These are phyloP conservation scores for Ceratobasidium sp. DNA, from an alignment of 1,284 basidiomycete species.

Conservation along the genomic window DNA sequence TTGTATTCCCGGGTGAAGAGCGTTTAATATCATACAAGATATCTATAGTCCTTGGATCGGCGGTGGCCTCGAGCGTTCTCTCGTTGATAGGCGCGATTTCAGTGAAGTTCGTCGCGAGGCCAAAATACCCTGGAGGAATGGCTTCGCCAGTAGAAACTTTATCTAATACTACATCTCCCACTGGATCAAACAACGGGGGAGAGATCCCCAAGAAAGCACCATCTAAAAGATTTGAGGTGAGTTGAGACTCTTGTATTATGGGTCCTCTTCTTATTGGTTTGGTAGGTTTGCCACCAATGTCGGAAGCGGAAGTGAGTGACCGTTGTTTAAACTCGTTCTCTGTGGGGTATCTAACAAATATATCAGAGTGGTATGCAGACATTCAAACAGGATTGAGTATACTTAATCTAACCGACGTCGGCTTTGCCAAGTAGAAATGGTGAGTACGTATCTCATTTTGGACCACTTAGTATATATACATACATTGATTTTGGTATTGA, in stretches of 20 bases:
- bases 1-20: too few relatives aligned
- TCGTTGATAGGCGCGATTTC: too few relatives aligned
- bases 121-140: too few relatives aligned
- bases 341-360: too few relatives aligned
- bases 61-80: too few relatives aligned
- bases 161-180: too few relatives aligned
- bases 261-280: background rate
- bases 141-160: too few relatives aligned
- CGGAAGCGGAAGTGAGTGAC: slow-evolving; percentile 37
- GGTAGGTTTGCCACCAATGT: slow-evolving; percentile 38
- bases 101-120: too few relatives aligned
- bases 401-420: background rate
- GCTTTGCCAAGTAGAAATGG: slow-evolving; percentile 26
- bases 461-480: background rate
- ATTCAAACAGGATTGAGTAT: background rate
- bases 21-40: too few relatives aligned
- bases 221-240: slow-evolving; percentile 9
- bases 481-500: background rate
- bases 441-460: background rate
- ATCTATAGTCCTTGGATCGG: too few relatives aligned
- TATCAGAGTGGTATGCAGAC: slow-evolving; percentile 23
- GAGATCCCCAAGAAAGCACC: background rate
- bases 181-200: too few relatives aligned
- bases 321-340: too few relatives aligned
- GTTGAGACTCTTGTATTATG: background rate